Conservation (phyloP, 805 yeast species). For the Suhomyces vadensis region DNA sequence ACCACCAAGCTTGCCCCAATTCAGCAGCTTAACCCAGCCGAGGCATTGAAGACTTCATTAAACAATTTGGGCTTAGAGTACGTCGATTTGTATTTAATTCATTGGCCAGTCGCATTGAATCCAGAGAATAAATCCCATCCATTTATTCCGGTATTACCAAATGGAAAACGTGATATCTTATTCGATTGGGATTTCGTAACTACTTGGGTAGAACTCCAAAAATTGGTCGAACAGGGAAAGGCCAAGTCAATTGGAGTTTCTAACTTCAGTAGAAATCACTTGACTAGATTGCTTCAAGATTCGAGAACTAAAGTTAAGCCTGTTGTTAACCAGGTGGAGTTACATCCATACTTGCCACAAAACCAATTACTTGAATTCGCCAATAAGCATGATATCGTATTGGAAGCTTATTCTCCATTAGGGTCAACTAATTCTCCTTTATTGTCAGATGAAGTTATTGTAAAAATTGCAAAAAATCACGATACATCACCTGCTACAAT, state of each 20-base stretch:
- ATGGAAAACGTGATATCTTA: slow-evolving; percentile 20
- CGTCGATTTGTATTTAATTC: slow-evolving; percentile 74
- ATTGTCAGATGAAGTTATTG: slow-evolving; percentile 31
- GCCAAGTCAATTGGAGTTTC: slow-evolving; percentile 38
- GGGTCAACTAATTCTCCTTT: slow-evolving; percentile 40
- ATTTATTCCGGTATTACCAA: slow-evolving; percentile 41
- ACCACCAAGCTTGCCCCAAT: slow-evolving; percentile 70
- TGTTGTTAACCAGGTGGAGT: slow-evolving; percentile 37
- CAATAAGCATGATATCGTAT: slow-evolving; percentile 17
- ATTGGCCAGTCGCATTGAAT: slow-evolving; percentile 62
- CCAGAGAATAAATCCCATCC: slow-evolving; percentile 5
- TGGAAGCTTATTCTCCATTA: slow-evolving; percentile 34
- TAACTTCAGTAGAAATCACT: slow-evolving; percentile 31
- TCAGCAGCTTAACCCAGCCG: slow-evolving; percentile 50
- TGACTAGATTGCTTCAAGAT: slow-evolving; percentile 26
- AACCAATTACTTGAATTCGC: slow-evolving; percentile 14
- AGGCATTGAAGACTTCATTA: slow-evolving; percentile 58
- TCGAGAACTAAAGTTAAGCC: slow-evolving; percentile 25
- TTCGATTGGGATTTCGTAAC: slow-evolving; percentile 30
- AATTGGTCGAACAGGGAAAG: slow-evolving; percentile 21
- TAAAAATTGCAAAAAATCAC: slow-evolving; percentile 32
- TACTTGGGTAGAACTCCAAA: slow-evolving; percentile 37
- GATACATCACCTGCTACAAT: slow-evolving; percentile 35
- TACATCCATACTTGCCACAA: slow-evolving; percentile 38
- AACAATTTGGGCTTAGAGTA: slow-evolving; percentile 66